Percentiles rank a stretch among this genome's conserved stretches.
These are phyloP conservation scores for Fusarium newnesense DNA, from an alignment of 2,329 filamentous ascomycete species.

Conservation along the genomic window DNA sequence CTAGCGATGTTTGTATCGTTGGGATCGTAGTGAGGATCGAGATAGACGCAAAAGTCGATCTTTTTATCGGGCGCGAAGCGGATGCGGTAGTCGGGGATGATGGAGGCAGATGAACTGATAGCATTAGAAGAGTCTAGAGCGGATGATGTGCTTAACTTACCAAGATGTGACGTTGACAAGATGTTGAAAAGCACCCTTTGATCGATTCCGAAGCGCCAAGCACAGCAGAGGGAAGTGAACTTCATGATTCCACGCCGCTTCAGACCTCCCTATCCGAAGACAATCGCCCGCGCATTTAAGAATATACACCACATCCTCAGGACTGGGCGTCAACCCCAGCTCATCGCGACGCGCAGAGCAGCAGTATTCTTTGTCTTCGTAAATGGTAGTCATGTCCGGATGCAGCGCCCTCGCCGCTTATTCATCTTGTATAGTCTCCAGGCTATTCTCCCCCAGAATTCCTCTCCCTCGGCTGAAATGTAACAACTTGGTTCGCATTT, in stretches of 20 bases:
- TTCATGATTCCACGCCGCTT: background rate
- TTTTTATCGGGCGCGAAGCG: background rate
- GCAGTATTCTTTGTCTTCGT: background rate
- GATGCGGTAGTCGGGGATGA: background rate
- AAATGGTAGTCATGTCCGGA: background rate
- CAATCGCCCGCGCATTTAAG: background rate
- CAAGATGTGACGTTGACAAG: background rate
- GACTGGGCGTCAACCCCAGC: background rate
- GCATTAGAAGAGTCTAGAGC: too few relatives aligned
- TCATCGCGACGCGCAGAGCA: background rate
- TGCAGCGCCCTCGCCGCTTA: background rate
- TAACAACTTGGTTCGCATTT: background rate
- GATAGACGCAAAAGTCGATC: constrained; percentile 19
- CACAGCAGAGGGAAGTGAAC: background rate
- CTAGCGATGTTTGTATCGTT: background rate
- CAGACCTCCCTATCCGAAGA: background rate
- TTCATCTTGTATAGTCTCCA: background rate
- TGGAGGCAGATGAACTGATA: background rate
- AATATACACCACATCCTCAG: background rate
- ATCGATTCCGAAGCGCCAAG: background rate
- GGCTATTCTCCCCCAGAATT: accelerated
- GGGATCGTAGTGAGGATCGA: background rate
- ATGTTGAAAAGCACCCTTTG: background rate
- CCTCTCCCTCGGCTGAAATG: background rate
- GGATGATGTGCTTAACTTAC: background rate